Base-by-base conservation (phyloP, 208 protist species). In the Strigomonas culicis region DNA sequence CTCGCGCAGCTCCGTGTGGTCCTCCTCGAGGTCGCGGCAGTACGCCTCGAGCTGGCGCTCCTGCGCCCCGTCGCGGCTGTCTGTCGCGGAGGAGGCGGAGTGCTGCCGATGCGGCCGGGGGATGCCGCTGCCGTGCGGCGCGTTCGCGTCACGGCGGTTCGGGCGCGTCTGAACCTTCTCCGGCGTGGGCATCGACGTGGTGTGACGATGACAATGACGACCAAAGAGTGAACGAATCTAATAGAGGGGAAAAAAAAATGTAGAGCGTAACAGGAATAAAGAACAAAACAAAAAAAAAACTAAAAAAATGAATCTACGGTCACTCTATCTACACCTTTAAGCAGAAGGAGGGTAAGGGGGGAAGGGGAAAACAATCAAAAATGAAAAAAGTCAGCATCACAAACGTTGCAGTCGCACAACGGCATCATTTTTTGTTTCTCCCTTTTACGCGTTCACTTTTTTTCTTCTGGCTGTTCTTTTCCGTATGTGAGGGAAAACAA, bases 21-120 rank as follows among this genome's bases (percentile, higher is more conserved):
- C 78, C 46, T 73, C 60, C 46, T 84, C 74, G 56, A 84, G 63
- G 31, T 66, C 63, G 19, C 53, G 59, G 65, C 70, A 77, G 68
- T 76, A 80, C 41, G 59, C 32, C 59, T 77, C 77, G 31, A 84
- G 44, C 43, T 75, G 57, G 31, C 32, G 67, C 47, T 66, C 67
- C 32, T 75, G 66, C 1, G 41, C 1, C 15, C 41, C 46, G 0
- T 39, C 19, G 0, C 49, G 1, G 32, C 27, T 52, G 34, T 36
- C 25, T 13, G 39, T 22, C 7, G 56, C 13, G 25, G 30, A 3
- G n/a, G 6, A 44, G 59, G 57, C 30, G 10, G 49, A 19, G 50
- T 36, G 31, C 1, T 6, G 2, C 43, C 6, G 44, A 55, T 32
- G 28, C 8, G 6, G 1, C 34, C 41, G 41, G 13, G 49, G 7